Evolutionary conservation across 768 basidiomycete species (phyloP), one percentile per base, ranked within the genome.

Genomic region (Dictyophora rubrovolvata): DNA sequence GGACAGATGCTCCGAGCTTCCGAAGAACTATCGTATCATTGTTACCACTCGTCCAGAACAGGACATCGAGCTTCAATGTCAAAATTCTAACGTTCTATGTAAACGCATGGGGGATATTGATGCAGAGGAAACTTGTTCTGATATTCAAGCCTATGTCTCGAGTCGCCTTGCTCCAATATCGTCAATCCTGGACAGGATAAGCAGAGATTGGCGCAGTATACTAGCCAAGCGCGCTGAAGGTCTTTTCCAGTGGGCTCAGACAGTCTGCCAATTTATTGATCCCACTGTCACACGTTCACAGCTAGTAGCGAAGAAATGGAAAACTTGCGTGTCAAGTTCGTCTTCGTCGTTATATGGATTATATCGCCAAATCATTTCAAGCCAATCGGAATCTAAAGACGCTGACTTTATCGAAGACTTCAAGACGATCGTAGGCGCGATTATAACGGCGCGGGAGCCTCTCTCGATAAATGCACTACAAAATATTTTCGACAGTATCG

Each of bases 201-300:
- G 9, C 23, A 20, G 3, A 4, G 35, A 16, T 10, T 42, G 42
- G 42, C 14, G n/a, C 14, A 14, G 2, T 14, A 14, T 42, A 42
- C 60, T 72, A 14, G 65, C 66, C 10, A 52, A 14, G 5, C 65
- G 63, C 11, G 69, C 71, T 2, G 69, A 64, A 5, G 70, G 69
- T n/a, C 54, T 72, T 5, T 71, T 70, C 54, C 65, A 70, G 33
- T 71, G 66, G 66, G 70, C 69, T 12, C 62, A 62, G 20, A 71
- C 69, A 10, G 55, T 61, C 2, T 70, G 69, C 62, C 56, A 49
- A 10, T 68, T 64, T 21, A 67, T 71, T 28, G 56, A 64, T 50
- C 4, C 7, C 55, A 28, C 6, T 17, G 58, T 59, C 5, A 56
- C 5, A 57, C 2, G 2, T n/a, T 42, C 47, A 2, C 3, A 18